These are phyloP conservation scores for Lophiotrema nucula DNA, from an alignment of 495 filamentous ascomycete genomes.

Conservation along the genomic window DNA sequence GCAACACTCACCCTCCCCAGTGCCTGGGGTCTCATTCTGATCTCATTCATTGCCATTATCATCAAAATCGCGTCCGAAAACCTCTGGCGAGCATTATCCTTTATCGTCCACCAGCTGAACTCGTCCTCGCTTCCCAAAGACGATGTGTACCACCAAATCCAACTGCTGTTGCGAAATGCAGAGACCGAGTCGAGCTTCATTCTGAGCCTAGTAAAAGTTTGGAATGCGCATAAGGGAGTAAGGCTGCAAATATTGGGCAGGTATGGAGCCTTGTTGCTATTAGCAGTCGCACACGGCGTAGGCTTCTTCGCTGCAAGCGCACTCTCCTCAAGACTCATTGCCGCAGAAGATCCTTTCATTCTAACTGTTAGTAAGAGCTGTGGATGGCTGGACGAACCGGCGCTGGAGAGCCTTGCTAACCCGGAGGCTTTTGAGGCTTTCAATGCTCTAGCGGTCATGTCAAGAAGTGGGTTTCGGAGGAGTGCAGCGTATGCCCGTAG, in stretches of 20 bases:
- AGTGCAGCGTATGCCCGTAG: slow-evolving; percentile 5
- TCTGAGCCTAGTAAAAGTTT: not conserved
- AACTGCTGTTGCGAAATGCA: slow-evolving; percentile 21
- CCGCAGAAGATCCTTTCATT: not conserved
- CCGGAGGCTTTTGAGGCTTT: not conserved
- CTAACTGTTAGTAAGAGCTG: not conserved
- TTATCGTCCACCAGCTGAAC: slow-evolving; percentile 10
- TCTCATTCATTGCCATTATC: slow-evolving; percentile 13
- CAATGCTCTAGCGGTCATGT: slow-evolving; percentile 11
- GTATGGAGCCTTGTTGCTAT: not conserved
- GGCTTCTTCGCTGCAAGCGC: slow-evolving; percentile 2
- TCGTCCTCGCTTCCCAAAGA: not conserved
- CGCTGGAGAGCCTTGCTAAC: not conserved
- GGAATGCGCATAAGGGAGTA: slow-evolving; percentile 4
- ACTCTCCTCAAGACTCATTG: slow-evolving; percentile 4
- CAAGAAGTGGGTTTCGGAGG: slow-evolving; percentile 1
- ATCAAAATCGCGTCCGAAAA: slow-evolving; percentile 11
- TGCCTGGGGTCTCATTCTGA: slow-evolving; percentile 13
- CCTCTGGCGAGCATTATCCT: slow-evolving; percentile 22
- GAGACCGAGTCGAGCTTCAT: not conserved
- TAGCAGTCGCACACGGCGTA: slow-evolving; percentile 1
- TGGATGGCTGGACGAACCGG: slow-evolving; percentile 3
- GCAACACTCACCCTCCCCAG: slow-evolving; percentile 20
- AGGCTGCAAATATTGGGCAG: not conserved
- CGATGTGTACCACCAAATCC: slow-evolving; percentile 19